These are phyloP conservation scores for Kuraishia ogatae DNA, from an alignment of 805 yeast genomes.

Conservation along the genomic window DNA sequence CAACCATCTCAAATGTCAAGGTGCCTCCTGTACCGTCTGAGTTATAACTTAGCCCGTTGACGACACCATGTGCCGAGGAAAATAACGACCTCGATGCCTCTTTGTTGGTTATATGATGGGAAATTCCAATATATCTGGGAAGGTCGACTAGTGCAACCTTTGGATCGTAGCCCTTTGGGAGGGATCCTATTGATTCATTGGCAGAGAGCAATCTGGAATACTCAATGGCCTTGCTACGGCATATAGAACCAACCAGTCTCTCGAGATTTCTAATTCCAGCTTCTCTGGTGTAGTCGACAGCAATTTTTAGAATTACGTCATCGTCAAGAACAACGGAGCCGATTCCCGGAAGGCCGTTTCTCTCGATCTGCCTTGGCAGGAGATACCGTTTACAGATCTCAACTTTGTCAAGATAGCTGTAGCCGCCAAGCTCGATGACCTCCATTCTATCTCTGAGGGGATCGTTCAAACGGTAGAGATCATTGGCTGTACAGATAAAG, in stretches of 20 bases:
- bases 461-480: constrained; percentile 57
- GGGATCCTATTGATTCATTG: constrained; percentile 14
- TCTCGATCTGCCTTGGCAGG: constrained; percentile 63
- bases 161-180: constrained; percentile 24
- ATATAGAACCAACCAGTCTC: constrained; percentile 63
- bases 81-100: constrained; percentile 33
- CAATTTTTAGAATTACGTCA: constrained; percentile 50
- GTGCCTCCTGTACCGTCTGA: constrained; percentile 82
- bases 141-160: constrained; percentile 45
- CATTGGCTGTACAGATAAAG: constrained; percentile 83
- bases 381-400: constrained; percentile 62
- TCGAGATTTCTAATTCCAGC: constrained; percentile 82
- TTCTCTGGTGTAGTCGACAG: constrained; percentile 69
- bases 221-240: constrained; percentile 78
- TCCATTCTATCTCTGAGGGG: constrained; percentile 84
- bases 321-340: constrained; percentile 37
- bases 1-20: constrained; percentile 68
- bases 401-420: constrained; percentile 68
- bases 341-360: constrained; percentile 48
- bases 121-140: constrained; percentile 58
- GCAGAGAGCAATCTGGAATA: constrained; percentile 27
- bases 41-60: constrained; percentile 82
- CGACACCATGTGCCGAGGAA: constrained; percentile 60
- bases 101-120: constrained; percentile 28
- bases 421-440: constrained; percentile 68